Evolutionary conservation across 2,329 filamentous ascomycete genomes (phyloP).

Genomic region (Uncinocarpus reesii): DNA sequence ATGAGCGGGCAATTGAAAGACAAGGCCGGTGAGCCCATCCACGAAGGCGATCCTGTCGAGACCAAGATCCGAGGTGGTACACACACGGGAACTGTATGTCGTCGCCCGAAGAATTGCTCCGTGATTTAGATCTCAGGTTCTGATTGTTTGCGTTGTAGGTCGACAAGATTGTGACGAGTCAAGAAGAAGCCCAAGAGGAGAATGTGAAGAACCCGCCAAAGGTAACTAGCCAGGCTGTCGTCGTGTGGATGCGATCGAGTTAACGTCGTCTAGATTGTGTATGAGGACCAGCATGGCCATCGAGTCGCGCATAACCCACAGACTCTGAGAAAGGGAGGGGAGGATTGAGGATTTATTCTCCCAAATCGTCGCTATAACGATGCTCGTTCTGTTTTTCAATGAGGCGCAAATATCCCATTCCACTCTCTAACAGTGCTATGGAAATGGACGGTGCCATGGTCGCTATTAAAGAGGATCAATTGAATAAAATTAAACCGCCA

Average conservation of each 20-base stretch:
- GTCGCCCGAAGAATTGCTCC: too few relatives aligned
- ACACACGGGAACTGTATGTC: background rate
- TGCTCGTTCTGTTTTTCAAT: too few relatives aligned
- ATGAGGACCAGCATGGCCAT: constrained; percentile 8
- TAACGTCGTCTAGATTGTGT: background rate
- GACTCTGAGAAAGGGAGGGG: constrained; percentile 3
- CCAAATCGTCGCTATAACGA: background rate
- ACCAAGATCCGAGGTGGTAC: constrained; percentile 3
- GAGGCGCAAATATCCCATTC: too few relatives aligned
- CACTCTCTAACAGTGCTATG: too few relatives aligned
- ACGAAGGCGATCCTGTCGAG: constrained; percentile 7
- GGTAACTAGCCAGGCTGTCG: background rate
- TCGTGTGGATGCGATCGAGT: background rate
- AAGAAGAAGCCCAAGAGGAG: constrained; percentile 3
- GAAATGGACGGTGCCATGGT: too few relatives aligned
- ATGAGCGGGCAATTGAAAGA: constrained; percentile 5
- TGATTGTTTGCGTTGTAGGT: background rate
- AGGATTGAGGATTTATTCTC: background rate
- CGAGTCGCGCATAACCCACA: constrained; percentile 10
- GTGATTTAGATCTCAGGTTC: too few relatives aligned
- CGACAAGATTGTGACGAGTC: constrained; percentile 5
- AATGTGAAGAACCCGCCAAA: constrained; percentile 9
- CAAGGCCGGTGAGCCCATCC: constrained; percentile 4
- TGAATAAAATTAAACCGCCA: too few relatives aligned
- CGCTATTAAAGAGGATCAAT: too few relatives aligned